Percentiles rank a stretch among this genome's conserved stretches.
Conservation (phyloP, 805 yeast species). For the Brettanomyces nanus region DNA sequence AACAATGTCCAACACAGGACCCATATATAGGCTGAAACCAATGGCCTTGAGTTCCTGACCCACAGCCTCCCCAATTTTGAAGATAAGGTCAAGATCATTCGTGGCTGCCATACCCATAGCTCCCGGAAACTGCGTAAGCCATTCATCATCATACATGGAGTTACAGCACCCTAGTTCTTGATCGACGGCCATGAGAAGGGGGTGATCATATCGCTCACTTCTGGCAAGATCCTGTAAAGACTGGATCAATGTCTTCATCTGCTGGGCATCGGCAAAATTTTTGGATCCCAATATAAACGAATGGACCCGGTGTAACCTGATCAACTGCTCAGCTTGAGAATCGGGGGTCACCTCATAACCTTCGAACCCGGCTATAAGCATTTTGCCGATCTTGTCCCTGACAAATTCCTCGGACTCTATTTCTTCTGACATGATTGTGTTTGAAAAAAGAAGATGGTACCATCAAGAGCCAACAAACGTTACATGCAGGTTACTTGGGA, state of each 20-base stretch:
- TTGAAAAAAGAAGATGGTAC: too few relatives aligned
- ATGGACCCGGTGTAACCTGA: constrained; percentile 42
- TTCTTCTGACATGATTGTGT: neutral
- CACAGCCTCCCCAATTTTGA: constrained; percentile 44
- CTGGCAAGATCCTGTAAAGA: constrained; percentile 49
- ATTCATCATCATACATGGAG: constrained; percentile 43
- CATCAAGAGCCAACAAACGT: too few relatives aligned
- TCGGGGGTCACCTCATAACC: constrained; percentile 41
- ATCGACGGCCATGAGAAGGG: constrained; percentile 49
- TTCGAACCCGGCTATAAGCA: constrained; percentile 52
- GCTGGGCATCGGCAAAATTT: constrained; percentile 41
- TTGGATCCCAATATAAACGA: constrained; percentile 44
- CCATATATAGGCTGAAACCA: constrained; percentile 48
- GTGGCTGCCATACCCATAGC: constrained; percentile 59
- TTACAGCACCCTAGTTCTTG: constrained; percentile 61
- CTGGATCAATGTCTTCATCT: constrained; percentile 39
- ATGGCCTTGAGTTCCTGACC: constrained; percentile 45
- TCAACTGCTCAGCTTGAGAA: constrained; percentile 40
- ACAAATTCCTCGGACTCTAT: neutral
- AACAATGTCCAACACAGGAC: constrained; percentile 57
- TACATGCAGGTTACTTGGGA: too few relatives aligned
- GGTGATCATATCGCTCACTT: constrained; percentile 40
- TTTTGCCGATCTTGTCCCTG: constrained; percentile 33
- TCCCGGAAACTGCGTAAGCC: constrained; percentile 52
- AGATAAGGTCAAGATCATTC: constrained; percentile 39